These are phyloP conservation scores for Fonsecaea monophora DNA, from an alignment of 2,329 filamentous ascomycete genomes.

Conservation along the genomic window DNA sequence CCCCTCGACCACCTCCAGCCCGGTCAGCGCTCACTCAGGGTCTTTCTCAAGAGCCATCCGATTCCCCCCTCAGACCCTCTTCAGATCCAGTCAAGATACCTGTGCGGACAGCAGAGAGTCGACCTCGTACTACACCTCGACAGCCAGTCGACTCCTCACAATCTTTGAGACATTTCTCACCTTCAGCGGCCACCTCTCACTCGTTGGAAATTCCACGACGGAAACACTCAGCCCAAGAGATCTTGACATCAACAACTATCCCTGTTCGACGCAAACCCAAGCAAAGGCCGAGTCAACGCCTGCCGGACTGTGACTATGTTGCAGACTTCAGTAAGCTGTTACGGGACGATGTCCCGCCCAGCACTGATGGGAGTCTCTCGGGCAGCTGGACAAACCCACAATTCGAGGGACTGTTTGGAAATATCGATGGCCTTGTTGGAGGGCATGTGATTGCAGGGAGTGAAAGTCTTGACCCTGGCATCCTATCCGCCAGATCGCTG, in stretches of 20 bases:
- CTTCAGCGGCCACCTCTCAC: not conserved
- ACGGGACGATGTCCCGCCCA: constrained; percentile 59
- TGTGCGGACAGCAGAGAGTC: constrained; percentile 7
- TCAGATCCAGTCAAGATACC: constrained; percentile 35
- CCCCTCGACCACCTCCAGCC: constrained; percentile 19
- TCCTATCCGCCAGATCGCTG: constrained; percentile 56
- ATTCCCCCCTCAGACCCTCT: constrained; percentile 11
- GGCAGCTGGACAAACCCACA: constrained; percentile 53
- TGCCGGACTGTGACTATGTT: constrained; percentile 51
- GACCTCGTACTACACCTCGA: constrained; percentile 10
- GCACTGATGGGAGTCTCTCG: constrained; percentile 53
- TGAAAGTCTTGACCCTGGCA: constrained; percentile 54
- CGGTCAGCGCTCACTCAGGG: constrained; percentile 30
- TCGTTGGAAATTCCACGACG: constrained; percentile 20
- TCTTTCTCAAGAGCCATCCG: constrained; percentile 20
- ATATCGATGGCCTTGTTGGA: constrained; percentile 55
- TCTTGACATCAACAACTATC: constrained; percentile 66
- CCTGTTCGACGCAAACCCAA: constrained; percentile 56
- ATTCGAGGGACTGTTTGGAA: constrained; percentile 63
- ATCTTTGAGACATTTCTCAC: constrained; percentile 6
- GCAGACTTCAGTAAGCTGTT: constrained; percentile 63
- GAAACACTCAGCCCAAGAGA: constrained; percentile 36
- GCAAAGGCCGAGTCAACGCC: constrained; percentile 49
- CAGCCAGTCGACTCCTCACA: constrained; percentile 29
- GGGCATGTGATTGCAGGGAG: constrained; percentile 50